These are phyloP conservation scores for Penicillium sp. DNA, from an alignment of 2,329 filamentous ascomycete genomes.

Conservation along the genomic window DNA sequence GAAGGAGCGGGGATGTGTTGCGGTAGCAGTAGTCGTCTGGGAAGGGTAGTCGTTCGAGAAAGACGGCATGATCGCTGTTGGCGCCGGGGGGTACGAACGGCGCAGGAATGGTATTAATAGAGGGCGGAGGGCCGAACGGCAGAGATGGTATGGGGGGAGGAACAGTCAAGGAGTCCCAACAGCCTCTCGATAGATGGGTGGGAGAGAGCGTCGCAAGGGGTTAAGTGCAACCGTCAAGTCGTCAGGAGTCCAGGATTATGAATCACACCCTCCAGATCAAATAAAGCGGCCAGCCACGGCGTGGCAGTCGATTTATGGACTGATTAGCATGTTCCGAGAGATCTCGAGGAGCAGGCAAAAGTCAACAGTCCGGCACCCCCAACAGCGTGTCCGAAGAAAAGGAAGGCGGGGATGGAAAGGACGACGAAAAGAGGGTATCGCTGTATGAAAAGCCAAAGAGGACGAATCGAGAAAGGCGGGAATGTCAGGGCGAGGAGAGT, in stretches of 20 bases:
- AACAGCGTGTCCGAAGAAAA: conserved; percentile 18
- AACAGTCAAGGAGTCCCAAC: conserved; percentile 11
- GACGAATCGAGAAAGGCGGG: neutral
- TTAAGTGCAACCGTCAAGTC: conserved; percentile 18
- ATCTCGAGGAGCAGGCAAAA: conserved; percentile 8
- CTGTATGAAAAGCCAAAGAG: conserved; percentile 3
- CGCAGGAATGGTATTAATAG: conserved; percentile 3
- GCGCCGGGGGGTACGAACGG: conserved; percentile 16
- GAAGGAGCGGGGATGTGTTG: conserved; percentile 44
- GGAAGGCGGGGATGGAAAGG: conserved; percentile 7
- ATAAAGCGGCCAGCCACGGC: conserved; percentile 30
- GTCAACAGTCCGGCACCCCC: conserved; percentile 11
- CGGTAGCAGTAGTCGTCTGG: conserved; percentile 38
- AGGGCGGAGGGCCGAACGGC: conserved; percentile 2
- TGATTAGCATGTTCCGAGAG: conserved; percentile 31
- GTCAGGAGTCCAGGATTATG: conserved; percentile 8
- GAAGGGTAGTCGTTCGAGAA: conserved; percentile 43
- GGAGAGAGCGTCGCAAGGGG: conserved; percentile 16
- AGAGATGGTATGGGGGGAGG: conserved; percentile 7
- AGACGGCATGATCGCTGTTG: conserved; percentile 42
- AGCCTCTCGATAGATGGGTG: conserved; percentile 8
- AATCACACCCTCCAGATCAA: conserved; percentile 20
- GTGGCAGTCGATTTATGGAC: conserved; percentile 31
- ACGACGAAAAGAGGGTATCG: conserved; percentile 13
- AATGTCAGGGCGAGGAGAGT: conserved; percentile 6